Conservation (phyloP, 2,329 filamentous ascomycete species). For the Chrysoporthe cubensis region DNA sequence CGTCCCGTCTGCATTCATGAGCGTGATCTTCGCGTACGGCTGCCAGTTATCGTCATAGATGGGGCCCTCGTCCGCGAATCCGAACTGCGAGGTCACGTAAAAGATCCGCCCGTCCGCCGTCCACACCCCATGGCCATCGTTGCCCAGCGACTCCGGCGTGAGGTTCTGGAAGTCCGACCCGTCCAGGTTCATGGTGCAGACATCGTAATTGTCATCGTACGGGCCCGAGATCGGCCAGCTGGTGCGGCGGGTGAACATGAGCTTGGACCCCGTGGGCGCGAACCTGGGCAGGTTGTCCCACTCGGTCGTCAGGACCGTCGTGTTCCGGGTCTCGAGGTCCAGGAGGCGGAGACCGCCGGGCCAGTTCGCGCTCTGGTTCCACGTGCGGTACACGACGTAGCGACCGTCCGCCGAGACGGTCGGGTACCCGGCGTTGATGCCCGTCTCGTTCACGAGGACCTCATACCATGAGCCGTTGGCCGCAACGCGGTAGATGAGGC, state of each 20-base stretch:
- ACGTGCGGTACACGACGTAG: constrained; percentile 41
- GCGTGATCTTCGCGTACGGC: constrained; percentile 47
- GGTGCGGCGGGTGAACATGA: constrained; percentile 44
- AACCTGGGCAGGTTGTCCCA: constrained; percentile 45
- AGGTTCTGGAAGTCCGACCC: constrained; percentile 41
- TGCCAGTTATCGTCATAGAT: constrained; percentile 49
- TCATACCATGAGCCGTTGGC: constrained; percentile 29
- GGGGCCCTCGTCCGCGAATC: constrained; percentile 45
- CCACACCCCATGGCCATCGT: constrained; percentile 50
- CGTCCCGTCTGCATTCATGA: constrained; percentile 46
- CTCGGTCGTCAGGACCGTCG: constrained; percentile 37
- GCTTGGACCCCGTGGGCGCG: constrained; percentile 42
- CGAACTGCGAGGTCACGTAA: constrained; percentile 46
- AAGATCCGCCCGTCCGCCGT: constrained; percentile 45
- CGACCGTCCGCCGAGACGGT: constrained; percentile 42
- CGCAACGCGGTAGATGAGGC: constrained; percentile 21
- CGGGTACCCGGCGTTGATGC: constrained; percentile 44
- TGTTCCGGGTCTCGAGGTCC: constrained; percentile 33
- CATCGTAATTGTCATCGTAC: constrained; percentile 38
- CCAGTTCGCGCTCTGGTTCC: constrained; percentile 23
- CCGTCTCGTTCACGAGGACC: constrained; percentile 37
- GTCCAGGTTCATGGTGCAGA: constrained; percentile 46
- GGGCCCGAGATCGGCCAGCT: constrained; percentile 23
- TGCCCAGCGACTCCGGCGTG: constrained; percentile 39
- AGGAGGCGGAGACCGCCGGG: constrained; percentile 40